phyloP scores from a whole-genome alignment of 2,329 filamentous ascomycete genomes.

The Zymoseptoria pseudotritici region DNA sequence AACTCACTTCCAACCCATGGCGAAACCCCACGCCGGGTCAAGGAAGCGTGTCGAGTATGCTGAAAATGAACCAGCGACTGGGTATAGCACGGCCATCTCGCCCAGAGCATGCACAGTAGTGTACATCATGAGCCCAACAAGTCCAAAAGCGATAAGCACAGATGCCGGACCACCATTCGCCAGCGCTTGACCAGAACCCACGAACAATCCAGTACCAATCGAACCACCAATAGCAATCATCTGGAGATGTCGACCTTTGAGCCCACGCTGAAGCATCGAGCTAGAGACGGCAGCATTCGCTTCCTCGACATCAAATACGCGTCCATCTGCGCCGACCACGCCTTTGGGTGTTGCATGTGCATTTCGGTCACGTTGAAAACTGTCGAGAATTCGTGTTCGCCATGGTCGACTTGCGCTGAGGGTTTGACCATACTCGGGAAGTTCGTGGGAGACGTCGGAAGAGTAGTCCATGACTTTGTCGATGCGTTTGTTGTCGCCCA shows the following conservation, averaged over 20 bases:
- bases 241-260: conserved; percentile 82
- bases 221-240: conserved; percentile 65
- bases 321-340: conserved; percentile 45
- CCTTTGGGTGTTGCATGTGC: conserved; percentile 45
- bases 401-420: conserved; percentile 15
- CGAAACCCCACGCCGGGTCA: conserved; percentile 31
- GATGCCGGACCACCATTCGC: conserved; percentile 29
- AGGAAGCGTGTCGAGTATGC: conserved; percentile 30
- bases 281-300: conserved; percentile 59
- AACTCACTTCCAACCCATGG: conserved; percentile 30
- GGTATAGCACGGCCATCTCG: conserved; percentile 30
- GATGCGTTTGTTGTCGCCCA: conserved; percentile 1
- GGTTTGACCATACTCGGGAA: conserved; percentile 22
- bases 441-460: conserved; percentile 6
- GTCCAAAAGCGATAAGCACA: conserved; percentile 25
- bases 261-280: conserved; percentile 62
- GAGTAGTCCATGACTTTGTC: conserved; percentile 13
- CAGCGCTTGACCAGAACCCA: conserved; percentile 28
- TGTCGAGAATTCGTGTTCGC: conserved; percentile 44
- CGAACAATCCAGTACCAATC: conserved; percentile 30
- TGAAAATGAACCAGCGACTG: conserved; percentile 31
- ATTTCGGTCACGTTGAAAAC: conserved; percentile 56
- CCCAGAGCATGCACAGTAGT: conserved; percentile 29
- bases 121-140: conserved; percentile 30
- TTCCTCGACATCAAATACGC: conserved; percentile 55